phyloP scores from a whole-genome alignment of 768 basidiomycete genomes.

The Albatrellus ellisii region DNA sequence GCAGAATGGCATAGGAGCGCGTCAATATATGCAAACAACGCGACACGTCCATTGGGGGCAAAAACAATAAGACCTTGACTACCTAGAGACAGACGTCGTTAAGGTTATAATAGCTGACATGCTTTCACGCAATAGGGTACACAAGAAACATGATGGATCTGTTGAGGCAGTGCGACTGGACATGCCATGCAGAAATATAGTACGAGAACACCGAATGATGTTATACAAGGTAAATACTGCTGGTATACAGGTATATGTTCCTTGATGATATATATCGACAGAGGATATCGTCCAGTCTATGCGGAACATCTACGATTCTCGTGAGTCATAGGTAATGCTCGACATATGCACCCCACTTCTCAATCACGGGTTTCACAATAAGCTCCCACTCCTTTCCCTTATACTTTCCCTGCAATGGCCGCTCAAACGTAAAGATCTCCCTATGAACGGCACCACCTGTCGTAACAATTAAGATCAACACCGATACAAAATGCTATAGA shows the following conservation, averaged over 20 bases:
- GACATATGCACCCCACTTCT: slow-evolving; percentile 67
- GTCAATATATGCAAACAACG: background rate
- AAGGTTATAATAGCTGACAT: background rate
- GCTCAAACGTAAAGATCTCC: slow-evolving; percentile 68
- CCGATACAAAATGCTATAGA: slow-evolving; percentile 16
- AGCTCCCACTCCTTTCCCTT: slow-evolving; percentile 61
- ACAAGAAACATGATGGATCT: no score
- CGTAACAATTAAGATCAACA: background rate
- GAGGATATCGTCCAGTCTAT: background rate
- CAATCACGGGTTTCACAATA: slow-evolving; percentile 63
- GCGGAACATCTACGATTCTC: no score
- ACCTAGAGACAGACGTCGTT: background rate
- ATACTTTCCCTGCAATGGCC: slow-evolving; percentile 36
- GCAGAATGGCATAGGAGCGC: background rate
- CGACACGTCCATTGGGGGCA: background rate
- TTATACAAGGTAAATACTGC: no score
- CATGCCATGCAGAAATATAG: no score
- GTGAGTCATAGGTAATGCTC: slow-evolving; percentile 20
- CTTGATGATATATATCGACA: no score
- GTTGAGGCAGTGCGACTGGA: no score
- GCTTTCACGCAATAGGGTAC: no score
- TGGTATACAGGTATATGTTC: no score
- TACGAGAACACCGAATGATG: no score
- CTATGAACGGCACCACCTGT: slow-evolving; percentile 49
- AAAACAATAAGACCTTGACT: background rate